Evolutionary conservation across 2,329 filamentous ascomycete genomes (phyloP).

Genomic region (Lasiodiplodia hormozganensis): DNA sequence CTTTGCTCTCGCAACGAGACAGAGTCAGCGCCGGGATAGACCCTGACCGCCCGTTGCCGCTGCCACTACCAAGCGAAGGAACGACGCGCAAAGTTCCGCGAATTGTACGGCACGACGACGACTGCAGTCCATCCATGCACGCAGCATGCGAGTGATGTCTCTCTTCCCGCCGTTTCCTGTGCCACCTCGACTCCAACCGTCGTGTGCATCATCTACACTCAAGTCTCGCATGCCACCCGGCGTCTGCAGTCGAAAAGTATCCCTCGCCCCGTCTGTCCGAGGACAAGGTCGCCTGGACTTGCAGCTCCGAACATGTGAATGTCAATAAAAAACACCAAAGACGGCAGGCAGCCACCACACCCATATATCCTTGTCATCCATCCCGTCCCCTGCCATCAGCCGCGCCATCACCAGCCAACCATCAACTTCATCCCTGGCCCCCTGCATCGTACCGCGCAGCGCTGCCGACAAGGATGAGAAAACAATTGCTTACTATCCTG

Average conservation of each 20-base stretch:
- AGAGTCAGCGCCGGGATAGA: background rate
- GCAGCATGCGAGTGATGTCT: background rate
- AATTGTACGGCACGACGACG: background rate
- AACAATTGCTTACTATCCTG: background rate
- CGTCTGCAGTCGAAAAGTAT: too few relatives aligned
- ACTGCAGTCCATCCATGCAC: background rate
- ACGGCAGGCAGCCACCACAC: background rate
- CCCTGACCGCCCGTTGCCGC: background rate
- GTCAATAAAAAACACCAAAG: background rate
- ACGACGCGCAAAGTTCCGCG: background rate
- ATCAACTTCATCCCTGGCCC: slow-evolving; percentile 6
- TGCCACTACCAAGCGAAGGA: background rate
- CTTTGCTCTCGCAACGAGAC: background rate
- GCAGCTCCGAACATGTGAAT: background rate
- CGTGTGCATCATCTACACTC: background rate
- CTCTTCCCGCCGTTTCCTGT: background rate
- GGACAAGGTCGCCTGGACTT: background rate
- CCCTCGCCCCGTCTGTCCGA: background rate
- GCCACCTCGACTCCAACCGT: background rate
- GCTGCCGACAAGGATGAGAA: background rate
- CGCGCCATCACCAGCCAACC: background rate
- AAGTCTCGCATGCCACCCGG: too few relatives aligned
- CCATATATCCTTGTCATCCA: background rate
- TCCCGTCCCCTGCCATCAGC: background rate
- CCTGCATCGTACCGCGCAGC: slow-evolving; percentile 7